These are phyloP conservation scores for Annulohypoxylon nitens DNA, from an alignment of 495 filamentous ascomycete species.

Conservation along the genomic window DNA sequence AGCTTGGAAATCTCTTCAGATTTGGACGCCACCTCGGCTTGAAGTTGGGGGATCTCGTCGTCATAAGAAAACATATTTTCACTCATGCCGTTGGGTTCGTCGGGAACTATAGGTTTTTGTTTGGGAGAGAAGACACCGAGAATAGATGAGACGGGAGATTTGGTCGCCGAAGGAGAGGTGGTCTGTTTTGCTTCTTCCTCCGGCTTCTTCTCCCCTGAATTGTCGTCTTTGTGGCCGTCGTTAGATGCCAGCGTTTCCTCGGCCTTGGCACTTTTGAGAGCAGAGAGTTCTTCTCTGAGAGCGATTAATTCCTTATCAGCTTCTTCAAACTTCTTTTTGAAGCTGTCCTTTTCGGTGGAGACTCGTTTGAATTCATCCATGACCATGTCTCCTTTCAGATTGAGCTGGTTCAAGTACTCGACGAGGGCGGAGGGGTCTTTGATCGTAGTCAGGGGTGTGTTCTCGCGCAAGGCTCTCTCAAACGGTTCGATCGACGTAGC, in stretches of 20 bases:
- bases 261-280: constrained; percentile 42
- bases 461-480: constrained; percentile 88
- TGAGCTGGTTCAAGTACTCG: constrained; percentile 94
- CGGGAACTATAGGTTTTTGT: constrained; percentile 56
- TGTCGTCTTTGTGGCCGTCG: constrained; percentile 13
- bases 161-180: constrained; percentile 45
- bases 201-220: constrained; percentile 28
- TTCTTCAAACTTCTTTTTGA: constrained; percentile 79
- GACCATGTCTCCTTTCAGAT: constrained; percentile 87
- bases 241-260: constrained; percentile 33
- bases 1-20: constrained; percentile 57
- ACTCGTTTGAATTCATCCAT: constrained; percentile 93
- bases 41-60: constrained; percentile 74
- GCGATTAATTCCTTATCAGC: constrained; percentile 73
- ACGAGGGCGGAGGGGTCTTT: constrained; percentile 85
- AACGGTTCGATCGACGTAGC: constrained; percentile 90
- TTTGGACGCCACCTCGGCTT: constrained; percentile 69
- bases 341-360: constrained; percentile 81
- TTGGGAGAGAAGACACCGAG: constrained; percentile 63
- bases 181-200: constrained; percentile 28
- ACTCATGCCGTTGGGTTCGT: constrained; percentile 58
- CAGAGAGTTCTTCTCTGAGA: constrained; percentile 59
- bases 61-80: constrained; percentile 94
- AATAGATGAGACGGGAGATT: constrained; percentile 57
- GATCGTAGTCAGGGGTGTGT: constrained; percentile 90